Conservation (phyloP, 768 basidiomycete species). For the Crepidotus variabilis region DNA sequence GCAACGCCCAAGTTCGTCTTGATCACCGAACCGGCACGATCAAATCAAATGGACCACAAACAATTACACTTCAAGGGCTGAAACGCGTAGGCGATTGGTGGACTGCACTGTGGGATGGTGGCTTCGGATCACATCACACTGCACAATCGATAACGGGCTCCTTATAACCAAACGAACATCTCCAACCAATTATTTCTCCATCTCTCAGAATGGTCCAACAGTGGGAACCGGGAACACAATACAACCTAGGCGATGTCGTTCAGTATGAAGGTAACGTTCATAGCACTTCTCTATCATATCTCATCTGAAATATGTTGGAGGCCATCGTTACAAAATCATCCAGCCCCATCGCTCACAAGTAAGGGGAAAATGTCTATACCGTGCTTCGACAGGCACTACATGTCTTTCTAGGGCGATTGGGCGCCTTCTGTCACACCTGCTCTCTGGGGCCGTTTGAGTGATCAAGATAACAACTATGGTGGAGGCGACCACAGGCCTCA, state of each 20-base stretch:
- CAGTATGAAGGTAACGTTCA: constrained; percentile 44
- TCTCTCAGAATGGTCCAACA: constrained; percentile 8
- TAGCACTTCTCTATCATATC: neutral
- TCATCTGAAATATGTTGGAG: constrained; percentile 23
- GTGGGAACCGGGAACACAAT: constrained; percentile 66
- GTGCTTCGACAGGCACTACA: neutral
- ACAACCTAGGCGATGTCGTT: constrained; percentile 52
- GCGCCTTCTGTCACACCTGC: constrained; percentile 57
- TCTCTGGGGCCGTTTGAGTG: constrained; percentile 54
- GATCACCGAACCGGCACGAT: too few relatives aligned
- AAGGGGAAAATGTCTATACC: constrained; percentile 1
- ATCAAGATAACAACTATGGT: constrained; percentile 19
- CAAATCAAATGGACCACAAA: too few relatives aligned
- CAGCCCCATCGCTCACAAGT: constrained; percentile 71
- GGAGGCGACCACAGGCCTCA: constrained; percentile 9
- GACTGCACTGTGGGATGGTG: too few relatives aligned
- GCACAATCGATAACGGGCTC: too few relatives aligned
- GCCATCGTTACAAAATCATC: constrained; percentile 61
- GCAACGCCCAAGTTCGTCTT: too few relatives aligned
- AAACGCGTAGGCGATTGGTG: too few relatives aligned
- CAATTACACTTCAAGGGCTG: too few relatives aligned
- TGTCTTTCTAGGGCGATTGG: constrained; percentile 54
- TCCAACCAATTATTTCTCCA: neutral
- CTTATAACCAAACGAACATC: neutral
- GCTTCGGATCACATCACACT: too few relatives aligned